Evolutionary conservation across 441 rosid genomes (phyloP), one percentile per base, ranked within the genome.

Genomic region (Erysimum cheiri): DNA sequence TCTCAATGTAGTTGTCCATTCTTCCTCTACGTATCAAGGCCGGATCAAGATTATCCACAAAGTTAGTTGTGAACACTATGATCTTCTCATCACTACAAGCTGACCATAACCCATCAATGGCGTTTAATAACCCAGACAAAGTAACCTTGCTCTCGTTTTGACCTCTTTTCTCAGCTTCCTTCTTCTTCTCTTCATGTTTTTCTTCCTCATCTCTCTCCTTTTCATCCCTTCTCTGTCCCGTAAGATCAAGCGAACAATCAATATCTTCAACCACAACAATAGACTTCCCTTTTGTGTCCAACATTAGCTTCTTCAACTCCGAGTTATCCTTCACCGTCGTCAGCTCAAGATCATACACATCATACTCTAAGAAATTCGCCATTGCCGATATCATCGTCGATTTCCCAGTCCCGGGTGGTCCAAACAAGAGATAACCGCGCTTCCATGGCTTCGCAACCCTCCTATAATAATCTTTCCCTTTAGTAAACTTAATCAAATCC

Each of bases 311-410:
- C 77, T 88, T 81, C 22, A 88, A 74, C 68, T 88, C 93, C 0
- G 86, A 80, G 46, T 88, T 88, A 79, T 88, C 84, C 70, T 77
- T 84, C 40, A 88, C 89, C 0, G 93, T 87, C 1, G 88, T 85
- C 12, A 86, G 85, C 65, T 86, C 89, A 9, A 88, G 83, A 76
- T 88, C 91, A 52, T 86, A 85, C 37, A 88, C 89, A 69, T 86
- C 89, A 52, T 85, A 88, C 43, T 82, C 84, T 78, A 86, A 74
- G 74, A 85, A 76, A 72, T 87, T 87, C 1, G 90, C 90, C 83
- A 85, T 88, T 10, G 88, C 91, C 37, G 90, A 89, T 37, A 88
- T 80, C 94, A 87, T 85, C 0, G 90, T 86, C 4, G 91, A 87
- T 58, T 88, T 88, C 10, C 90, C 94, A 0, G 94, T 88, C 15